These are phyloP conservation scores for Uronychia binucleata DNA, from an alignment of 73 alveolate species.

Conservation along the genomic window DNA sequence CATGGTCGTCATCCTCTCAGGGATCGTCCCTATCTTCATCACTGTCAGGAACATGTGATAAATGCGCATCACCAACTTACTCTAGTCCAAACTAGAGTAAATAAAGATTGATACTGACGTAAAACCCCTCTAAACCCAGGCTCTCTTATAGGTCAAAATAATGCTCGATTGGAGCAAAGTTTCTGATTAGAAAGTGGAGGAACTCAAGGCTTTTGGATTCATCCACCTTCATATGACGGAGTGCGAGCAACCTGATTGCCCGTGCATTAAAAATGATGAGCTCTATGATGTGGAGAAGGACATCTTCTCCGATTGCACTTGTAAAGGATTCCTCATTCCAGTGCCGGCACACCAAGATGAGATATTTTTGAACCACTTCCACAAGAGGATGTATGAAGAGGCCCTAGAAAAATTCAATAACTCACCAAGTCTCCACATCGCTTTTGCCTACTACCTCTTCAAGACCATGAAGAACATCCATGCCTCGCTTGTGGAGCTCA, in stretches of 20 bases:
- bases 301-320: slow-evolving; percentile 15
- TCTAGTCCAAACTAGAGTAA: slow-evolving; percentile 8
- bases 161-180: slow-evolving; percentile 8
- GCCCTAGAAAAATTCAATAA: not conserved
- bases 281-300: slow-evolving; percentile 21
- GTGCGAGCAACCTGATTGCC: slow-evolving; percentile 12
- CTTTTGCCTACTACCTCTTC: slow-evolving; percentile 31
- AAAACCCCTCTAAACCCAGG: not conserved
- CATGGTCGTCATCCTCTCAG: slow-evolving; percentile 11
- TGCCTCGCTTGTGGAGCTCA: slow-evolving; percentile 42
- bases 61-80: slow-evolving; percentile 2
- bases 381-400: slow-evolving; percentile 9
- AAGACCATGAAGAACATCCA: slow-evolving; percentile 44
- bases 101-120: slow-evolving; percentile 34
- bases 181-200: slow-evolving; percentile 2
- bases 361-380: slow-evolving; percentile 17
- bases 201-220: slow-evolving; percentile 27
- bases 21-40: slow-evolving; percentile 15
- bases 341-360: slow-evolving; percentile 10
- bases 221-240: not conserved
- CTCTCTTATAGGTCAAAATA: not conserved
- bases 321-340: not conserved
- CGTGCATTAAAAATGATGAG: slow-evolving; percentile 6
- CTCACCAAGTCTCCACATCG: slow-evolving; percentile 26
- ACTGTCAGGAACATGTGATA: slow-evolving; percentile 22